Base-by-base conservation (phyloP, 305 asterid genomes). In the Ilex paraguariensis region DNA sequence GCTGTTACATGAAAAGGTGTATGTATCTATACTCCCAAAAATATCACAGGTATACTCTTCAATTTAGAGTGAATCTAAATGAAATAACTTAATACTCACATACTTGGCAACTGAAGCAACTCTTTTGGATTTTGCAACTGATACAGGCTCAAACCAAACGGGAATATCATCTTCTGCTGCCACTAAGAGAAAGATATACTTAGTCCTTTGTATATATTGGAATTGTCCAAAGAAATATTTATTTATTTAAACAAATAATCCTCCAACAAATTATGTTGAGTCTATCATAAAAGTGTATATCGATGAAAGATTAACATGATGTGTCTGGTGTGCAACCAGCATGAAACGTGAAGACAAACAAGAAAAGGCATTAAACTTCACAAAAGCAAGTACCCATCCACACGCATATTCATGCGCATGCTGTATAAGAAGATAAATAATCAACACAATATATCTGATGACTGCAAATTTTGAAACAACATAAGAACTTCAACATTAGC, bases 131-230 rank as follows among this genome's bases (percentile, higher is more conserved):
- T 92, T 92, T 32, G 69, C 72, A 50, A 92, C 98, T 14, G 98
- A 92, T 55, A 92, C 98, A 9, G 98, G 97, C 82, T 89, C 97
- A 73, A 92, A 92, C 98, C 97, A 92, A 57, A 86, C 75, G 56
- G 85, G 74, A 50, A 93, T 87, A 60, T 66, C 63, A 65, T 78
- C 73, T 79, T 82, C 85, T 65, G 86, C 89, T 59, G 98, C 96
- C 79, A 80, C 98, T 89, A 90, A 51, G 11, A 52, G 57, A 36
- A 76, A 69, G 7, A 49, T 11, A 49, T 49, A 49, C 53, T 11
- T 7, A 49, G 28, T 21, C 28, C 28, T 21, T 11, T 49, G 14
- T 49, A 49, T 11, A 49, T 11, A 49, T 11, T 4, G 16, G 13
- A 49, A 49, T 12, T 5, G 11, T 12, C 13, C 5, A 49, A n/a